Conservation (phyloP, 305 asterid species). For the Plantago lanceolata region DNA sequence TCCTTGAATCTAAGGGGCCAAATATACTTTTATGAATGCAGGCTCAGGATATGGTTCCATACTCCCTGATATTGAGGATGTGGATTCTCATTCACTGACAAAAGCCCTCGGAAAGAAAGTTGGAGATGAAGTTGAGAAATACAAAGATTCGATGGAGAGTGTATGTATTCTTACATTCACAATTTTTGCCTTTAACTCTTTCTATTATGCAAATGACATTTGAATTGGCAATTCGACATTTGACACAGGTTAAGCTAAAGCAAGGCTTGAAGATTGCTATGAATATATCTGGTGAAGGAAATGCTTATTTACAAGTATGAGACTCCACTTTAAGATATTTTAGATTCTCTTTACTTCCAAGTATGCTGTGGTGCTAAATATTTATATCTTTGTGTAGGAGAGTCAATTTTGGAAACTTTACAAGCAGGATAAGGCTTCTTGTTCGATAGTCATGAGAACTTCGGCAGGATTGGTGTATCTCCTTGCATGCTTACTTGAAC, state of each 20-base stretch:
- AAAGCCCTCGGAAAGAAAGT: conserved; percentile 69
- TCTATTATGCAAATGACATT: conserved; percentile 20
- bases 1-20: background rate
- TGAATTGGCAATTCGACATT: conserved; percentile 22
- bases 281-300: conserved; percentile 89
- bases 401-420: conserved; percentile 95
- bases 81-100: conserved; percentile 64
- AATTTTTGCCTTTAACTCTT: conserved; percentile 6
- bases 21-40: conserved; percentile 26
- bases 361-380: background rate
- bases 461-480: conserved; percentile 80
- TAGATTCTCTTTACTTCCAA: background rate
- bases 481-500: conserved; percentile 85
- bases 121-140: conserved; percentile 56
- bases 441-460: conserved; percentile 81
- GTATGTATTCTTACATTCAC: conserved; percentile 30
- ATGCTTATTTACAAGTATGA: conserved; percentile 82
- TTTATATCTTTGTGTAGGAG: conserved; percentile 43
- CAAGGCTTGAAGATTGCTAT: conserved; percentile 91
- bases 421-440: conserved; percentile 69
- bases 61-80: conserved; percentile 72
- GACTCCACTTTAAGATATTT: background rate
- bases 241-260: conserved; percentile 73
- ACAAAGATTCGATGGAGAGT: conserved; percentile 89
- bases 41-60: conserved; percentile 74